phyloP scores from a whole-genome alignment of 768 basidiomycete genomes.

The Russula abietina region DNA sequence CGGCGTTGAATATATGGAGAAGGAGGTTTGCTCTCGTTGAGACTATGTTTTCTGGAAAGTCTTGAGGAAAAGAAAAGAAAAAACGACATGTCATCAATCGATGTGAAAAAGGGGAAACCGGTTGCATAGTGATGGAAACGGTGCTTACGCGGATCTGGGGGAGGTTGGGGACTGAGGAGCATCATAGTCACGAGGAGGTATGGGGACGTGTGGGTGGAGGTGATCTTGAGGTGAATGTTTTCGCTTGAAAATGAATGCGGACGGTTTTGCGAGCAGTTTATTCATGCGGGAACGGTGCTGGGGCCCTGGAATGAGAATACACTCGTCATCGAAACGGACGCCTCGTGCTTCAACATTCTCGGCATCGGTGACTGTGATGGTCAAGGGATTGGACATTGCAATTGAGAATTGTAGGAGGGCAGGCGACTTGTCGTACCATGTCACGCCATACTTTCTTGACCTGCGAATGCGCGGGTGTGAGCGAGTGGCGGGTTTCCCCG shows the following conservation, averaged over 20 bases:
- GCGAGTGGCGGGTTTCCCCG: not conserved
- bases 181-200: slow-evolving; percentile 44
- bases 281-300: slow-evolving; percentile 39
- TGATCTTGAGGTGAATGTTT: slow-evolving; percentile 23
- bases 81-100: not conserved
- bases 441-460: too few relatives aligned
- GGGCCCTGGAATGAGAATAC: slow-evolving; percentile 66
- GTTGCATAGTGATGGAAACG: not conserved
- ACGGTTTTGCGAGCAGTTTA: slow-evolving; percentile 56
- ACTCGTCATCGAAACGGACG: slow-evolving; percentile 70
- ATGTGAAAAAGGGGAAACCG: not conserved
- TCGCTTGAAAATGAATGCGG: slow-evolving; percentile 61
- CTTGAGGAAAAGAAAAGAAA: not conserved
- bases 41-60: slow-evolving; percentile 17
- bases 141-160: slow-evolving; percentile 8
- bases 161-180: slow-evolving; percentile 36
- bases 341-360: slow-evolving; percentile 24
- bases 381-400: not conserved
- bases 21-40: slow-evolving; percentile 19
- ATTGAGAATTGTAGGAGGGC: not conserved
- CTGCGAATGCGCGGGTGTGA: too few relatives aligned
- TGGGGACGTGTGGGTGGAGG: not conserved
- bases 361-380: not conserved
- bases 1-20: slow-evolving; percentile 52
- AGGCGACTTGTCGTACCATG: too few relatives aligned